A percentile compares a stretch with the other conserved stretches of the same genome.
These are phyloP conservation scores for Sclerotinia minor DNA, from an alignment of 2,329 filamentous ascomycete species.

Conservation along the genomic window DNA sequence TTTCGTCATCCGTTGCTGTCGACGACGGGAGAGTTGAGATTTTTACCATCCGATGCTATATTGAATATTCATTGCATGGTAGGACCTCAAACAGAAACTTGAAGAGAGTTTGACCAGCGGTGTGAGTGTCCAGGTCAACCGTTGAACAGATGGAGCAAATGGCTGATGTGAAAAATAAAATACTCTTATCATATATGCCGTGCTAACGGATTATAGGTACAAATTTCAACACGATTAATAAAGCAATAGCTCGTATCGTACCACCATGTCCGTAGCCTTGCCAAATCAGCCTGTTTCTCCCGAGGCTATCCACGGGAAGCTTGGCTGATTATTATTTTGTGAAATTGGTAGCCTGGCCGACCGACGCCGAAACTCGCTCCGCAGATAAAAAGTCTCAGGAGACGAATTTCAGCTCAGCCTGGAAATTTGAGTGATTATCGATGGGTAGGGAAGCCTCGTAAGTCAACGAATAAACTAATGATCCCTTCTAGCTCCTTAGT, in stretches of 20 bases:
- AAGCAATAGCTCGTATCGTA: slow-evolving; percentile 19
- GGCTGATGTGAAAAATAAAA: not conserved
- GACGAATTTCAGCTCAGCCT: slow-evolving; percentile 20
- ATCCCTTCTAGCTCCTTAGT: not conserved
- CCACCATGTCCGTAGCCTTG: slow-evolving; percentile 17
- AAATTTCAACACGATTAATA: not conserved
- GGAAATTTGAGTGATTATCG: slow-evolving; percentile 8
- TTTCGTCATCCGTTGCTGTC: slow-evolving; percentile 11
- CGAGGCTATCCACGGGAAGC: slow-evolving; percentile 5
- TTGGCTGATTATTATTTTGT: slow-evolving; percentile 13
- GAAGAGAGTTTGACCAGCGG: slow-evolving; percentile 17
- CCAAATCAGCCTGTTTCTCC: slow-evolving; percentile 4
- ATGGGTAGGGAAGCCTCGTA: too few relatives aligned
- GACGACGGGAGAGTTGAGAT: not conserved
- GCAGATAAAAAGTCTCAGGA: slow-evolving; percentile 17
- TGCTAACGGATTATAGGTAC: slow-evolving; percentile 1
- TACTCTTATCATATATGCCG: not conserved
- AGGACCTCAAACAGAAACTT: slow-evolving; percentile 9
- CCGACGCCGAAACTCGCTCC: slow-evolving; percentile 10
- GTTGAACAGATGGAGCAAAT: not conserved
- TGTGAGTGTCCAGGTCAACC: slow-evolving; percentile 26
- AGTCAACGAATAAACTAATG: not conserved
- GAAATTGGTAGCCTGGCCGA: slow-evolving; percentile 22
- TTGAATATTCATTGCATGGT: not conserved
- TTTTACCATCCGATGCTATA: not conserved